Conservation (phyloP, 164 flowering plant genomes). For the Tetracentron sinense region DNA sequence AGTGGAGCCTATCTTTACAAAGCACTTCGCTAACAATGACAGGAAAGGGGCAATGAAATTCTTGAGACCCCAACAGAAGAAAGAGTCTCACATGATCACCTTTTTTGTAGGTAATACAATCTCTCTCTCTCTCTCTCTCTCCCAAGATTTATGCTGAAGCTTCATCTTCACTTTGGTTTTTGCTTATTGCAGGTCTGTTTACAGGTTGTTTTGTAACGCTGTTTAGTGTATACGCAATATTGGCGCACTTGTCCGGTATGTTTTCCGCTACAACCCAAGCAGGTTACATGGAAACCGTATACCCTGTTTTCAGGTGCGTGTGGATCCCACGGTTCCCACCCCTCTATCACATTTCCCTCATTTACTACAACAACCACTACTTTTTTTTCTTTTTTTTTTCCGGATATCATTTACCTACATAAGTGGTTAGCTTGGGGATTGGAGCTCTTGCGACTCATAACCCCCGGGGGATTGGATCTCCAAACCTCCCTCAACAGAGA, state of each 20-base stretch:
- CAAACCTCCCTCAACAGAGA: no score
- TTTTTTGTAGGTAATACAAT: constrained; percentile 95
- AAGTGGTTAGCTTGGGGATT: no score
- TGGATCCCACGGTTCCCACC: no score
- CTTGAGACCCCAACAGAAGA: constrained; percentile 71
- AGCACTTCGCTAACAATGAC: constrained; percentile 91
- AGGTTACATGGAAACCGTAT: constrained; percentile 76
- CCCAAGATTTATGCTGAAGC: no score
- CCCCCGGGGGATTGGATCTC: no score
- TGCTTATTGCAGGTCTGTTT: constrained; percentile 65
- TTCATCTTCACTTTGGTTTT: no score
- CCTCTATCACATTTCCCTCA: no score
- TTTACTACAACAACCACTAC: no score
- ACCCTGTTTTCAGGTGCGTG: constrained; percentile 97
- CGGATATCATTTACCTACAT: no score
- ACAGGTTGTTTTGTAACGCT: constrained; percentile 88
- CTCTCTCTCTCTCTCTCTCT: neutral
- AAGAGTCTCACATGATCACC: constrained; percentile 86
- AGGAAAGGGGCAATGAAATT: constrained; percentile 95
- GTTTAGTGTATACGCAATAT: constrained; percentile 70
- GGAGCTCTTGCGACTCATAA: no score
- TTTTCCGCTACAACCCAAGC: constrained; percentile 44
- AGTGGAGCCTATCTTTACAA: constrained; percentile 95
- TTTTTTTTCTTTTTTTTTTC: no score
- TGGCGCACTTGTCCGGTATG: constrained; percentile 80